Percentiles rank a stretch among this genome's conserved stretches.
These are phyloP conservation scores for Aspergillus diversus DNA, from an alignment of 495 filamentous ascomycete species.

Conservation along the genomic window DNA sequence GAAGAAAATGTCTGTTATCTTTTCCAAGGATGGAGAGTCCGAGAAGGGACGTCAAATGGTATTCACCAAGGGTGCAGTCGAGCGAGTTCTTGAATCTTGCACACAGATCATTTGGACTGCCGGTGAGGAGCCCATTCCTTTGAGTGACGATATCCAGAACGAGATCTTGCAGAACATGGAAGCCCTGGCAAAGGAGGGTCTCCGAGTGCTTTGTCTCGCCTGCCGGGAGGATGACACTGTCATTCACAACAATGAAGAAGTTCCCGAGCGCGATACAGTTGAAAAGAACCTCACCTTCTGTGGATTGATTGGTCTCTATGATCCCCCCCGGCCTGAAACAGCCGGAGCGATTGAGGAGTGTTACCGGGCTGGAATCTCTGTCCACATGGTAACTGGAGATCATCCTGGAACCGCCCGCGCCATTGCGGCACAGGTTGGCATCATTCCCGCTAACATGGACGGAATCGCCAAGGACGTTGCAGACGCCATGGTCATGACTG, in stretches of 20 bases:
- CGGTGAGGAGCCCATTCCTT: slow-evolving; percentile 36
- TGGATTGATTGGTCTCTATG: slow-evolving; percentile 73
- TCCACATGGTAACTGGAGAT: slow-evolving; percentile 77
- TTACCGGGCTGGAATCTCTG: slow-evolving; percentile 69
- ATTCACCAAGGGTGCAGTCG: slow-evolving; percentile 82
- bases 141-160: slow-evolving; percentile 47
- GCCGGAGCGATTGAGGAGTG: slow-evolving; percentile 61
- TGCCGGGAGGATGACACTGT: slow-evolving; percentile 43
- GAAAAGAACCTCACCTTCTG: slow-evolving; percentile 64
- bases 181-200: slow-evolving; percentile 62
- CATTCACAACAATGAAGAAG: slow-evolving; percentile 35
- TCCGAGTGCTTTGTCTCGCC: slow-evolving; percentile 67
- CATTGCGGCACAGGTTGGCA: slow-evolving; percentile 69
- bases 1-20: slow-evolving; percentile 72
- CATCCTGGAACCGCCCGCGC: slow-evolving; percentile 67
- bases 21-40: slow-evolving; percentile 37
- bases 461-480: slow-evolving; percentile 56
- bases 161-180: slow-evolving; percentile 68
- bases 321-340: slow-evolving; percentile 65
- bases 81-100: slow-evolving; percentile 76
- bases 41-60: slow-evolving; percentile 43
- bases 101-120: slow-evolving; percentile 49
- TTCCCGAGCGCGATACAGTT: slow-evolving; percentile 57
- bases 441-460: slow-evolving; percentile 60
- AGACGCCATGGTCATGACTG: slow-evolving; percentile 71